Conservation (phyloP, 2,329 filamentous ascomycete genomes). For the Elsinoe arachidis region DNA sequence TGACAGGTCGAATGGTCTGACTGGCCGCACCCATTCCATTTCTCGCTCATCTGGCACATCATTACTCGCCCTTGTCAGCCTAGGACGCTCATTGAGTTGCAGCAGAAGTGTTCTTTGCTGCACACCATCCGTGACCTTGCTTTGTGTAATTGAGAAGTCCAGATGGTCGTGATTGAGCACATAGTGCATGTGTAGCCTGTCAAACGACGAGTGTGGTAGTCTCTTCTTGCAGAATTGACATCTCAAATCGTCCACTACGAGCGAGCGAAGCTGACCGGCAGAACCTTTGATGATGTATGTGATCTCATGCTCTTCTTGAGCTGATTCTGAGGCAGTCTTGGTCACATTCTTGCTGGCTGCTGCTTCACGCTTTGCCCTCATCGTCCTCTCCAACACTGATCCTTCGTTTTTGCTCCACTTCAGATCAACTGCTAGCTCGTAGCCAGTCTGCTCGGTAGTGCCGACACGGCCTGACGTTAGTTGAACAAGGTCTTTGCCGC, state of each 20-base stretch:
- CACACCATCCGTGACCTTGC: conserved; percentile 15
- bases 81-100: conserved; percentile 13
- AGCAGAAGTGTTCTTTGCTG: conserved; percentile 18
- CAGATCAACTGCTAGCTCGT: conserved; percentile 22
- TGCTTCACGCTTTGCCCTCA: conserved; percentile 4
- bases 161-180: conserved; percentile 30
- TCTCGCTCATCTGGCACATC: conserved; percentile 23
- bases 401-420: conserved; percentile 18
- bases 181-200: conserved; percentile 29
- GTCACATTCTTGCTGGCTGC: too few relatives aligned
- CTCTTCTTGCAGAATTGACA: conserved; percentile 22
- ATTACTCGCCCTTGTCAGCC: conserved; percentile 21
- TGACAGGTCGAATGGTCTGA: conserved; percentile 28
- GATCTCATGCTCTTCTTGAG: conserved; percentile 4
- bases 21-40: conserved; percentile 28
- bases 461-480: not conserved
- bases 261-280: conserved; percentile 2
- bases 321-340: too few relatives aligned
- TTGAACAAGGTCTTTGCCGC: not conserved
- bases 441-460: not conserved
- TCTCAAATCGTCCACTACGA: conserved; percentile 16
- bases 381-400: not conserved
- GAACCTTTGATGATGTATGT: conserved; percentile 15
- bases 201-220: conserved; percentile 20
- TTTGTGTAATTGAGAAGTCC: conserved; percentile 21